phyloP scores from a whole-genome alignment of 2,329 filamentous ascomycete genomes.

The Hymenoscyphus scutula region DNA sequence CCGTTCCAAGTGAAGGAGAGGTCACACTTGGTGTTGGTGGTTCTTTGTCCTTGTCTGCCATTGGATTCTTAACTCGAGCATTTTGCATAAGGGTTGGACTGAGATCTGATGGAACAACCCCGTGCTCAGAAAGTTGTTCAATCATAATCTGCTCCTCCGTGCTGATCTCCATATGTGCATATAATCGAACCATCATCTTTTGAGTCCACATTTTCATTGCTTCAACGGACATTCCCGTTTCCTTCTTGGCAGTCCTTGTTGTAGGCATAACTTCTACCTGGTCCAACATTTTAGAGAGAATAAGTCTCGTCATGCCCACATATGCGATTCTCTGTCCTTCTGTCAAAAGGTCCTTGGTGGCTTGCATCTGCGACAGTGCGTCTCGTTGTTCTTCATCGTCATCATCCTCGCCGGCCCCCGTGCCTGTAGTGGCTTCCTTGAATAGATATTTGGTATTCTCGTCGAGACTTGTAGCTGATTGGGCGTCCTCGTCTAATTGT shows the following conservation, averaged over 20 bases:
- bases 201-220: constrained; percentile 93
- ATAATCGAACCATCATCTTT: constrained; percentile 95
- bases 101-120: constrained; percentile 79
- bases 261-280: constrained; percentile 58
- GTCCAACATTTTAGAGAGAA: constrained; percentile 74
- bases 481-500: constrained; percentile 89
- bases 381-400: constrained; percentile 86
- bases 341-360: constrained; percentile 91
- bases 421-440: constrained; percentile 60
- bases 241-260: constrained; percentile 69
- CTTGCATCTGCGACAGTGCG: constrained; percentile 84
- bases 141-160: constrained; percentile 96
- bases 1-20: constrained; percentile 27
- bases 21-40: constrained; percentile 32
- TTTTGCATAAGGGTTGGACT: constrained; percentile 88
- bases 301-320: constrained; percentile 81
- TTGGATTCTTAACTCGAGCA: constrained; percentile 86
- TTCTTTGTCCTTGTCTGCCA: constrained; percentile 53
- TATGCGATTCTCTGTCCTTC: constrained; percentile 96
- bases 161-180: constrained; percentile 95
- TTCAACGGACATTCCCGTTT: constrained; percentile 67
- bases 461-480: constrained; percentile 93
- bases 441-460: constrained; percentile 97
- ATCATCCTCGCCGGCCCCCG: constrained; percentile 56
- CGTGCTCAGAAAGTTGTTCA: constrained; percentile 90